A percentile compares a stretch with the other conserved stretches of the same genome.
Conservation (phyloP, 169 alveolate genomes). For the Plasmodium blacklocki region DNA sequence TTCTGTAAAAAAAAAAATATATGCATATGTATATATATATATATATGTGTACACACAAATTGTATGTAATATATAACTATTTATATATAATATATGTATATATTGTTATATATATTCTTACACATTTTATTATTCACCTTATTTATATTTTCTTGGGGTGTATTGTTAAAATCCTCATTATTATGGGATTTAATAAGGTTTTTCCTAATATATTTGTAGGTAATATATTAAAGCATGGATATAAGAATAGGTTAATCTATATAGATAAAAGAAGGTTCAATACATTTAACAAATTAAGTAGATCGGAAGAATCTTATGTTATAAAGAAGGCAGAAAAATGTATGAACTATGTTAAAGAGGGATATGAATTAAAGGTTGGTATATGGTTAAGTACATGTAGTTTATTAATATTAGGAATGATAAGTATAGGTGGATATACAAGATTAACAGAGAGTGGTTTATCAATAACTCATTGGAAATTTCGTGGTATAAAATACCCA, state of each 20-base stretch:
- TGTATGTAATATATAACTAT: too few species aligned
- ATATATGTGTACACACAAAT: too few species aligned
- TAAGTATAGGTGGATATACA: slow-evolving; percentile 93
- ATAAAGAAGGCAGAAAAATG: slow-evolving; percentile 46
- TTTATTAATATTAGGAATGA: slow-evolving; percentile 84
- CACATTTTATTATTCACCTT: too few species aligned
- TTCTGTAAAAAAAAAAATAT: too few species aligned
- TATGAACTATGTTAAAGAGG: slow-evolving; percentile 58
- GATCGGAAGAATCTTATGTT: slow-evolving; percentile 31
- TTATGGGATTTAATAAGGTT: slow-evolving; percentile 27
- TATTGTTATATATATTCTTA: too few species aligned
- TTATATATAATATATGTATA: too few species aligned
- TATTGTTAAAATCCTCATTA: neutral
- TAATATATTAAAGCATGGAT: slow-evolving; percentile 2
- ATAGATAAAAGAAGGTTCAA: neutral
- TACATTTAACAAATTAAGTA: slow-evolving; percentile 47
- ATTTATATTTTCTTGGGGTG: too few species aligned
- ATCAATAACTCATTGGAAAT: slow-evolving; percentile 93
- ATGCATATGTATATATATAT: too few species aligned
- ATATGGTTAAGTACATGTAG: slow-evolving; percentile 77
- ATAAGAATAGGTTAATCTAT: neutral
- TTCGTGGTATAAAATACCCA: slow-evolving; percentile 89
- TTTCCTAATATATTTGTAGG: slow-evolving; percentile 20
- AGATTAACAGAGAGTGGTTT: slow-evolving; percentile 92
- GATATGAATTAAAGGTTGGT: slow-evolving; percentile 69